A percentile compares a stretch with the other conserved stretches of the same genome.
These are phyloP conservation scores for Penicillium roqueforti DNA, from an alignment of 495 filamentous ascomycete species.

Conservation along the genomic window DNA sequence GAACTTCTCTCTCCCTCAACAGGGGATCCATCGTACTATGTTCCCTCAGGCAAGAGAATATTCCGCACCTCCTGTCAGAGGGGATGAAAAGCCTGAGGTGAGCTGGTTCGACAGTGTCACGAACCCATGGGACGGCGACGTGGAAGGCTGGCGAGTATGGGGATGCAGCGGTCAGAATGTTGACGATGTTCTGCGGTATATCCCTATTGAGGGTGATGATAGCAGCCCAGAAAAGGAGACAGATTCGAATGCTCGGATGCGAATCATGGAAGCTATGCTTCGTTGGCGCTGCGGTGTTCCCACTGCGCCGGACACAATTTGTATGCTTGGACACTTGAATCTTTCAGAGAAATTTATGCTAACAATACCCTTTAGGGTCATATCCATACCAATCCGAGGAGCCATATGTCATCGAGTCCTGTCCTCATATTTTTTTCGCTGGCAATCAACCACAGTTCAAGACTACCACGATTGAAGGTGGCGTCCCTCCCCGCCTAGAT, in stretches of 20 bases:
- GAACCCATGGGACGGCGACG: slow-evolving; percentile 86
- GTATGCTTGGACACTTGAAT: slow-evolving; percentile 49
- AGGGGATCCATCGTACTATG: slow-evolving; percentile 78
- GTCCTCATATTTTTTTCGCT: slow-evolving; percentile 86
- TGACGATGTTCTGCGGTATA: slow-evolving; percentile 89
- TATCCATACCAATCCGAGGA: slow-evolving; percentile 93
- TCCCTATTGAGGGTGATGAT: slow-evolving; percentile 44
- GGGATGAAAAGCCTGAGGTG: slow-evolving; percentile 42
- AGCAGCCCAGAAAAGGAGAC: slow-evolving; percentile 16
- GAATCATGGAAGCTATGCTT: slow-evolving; percentile 87
- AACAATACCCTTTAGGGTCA: slow-evolving; percentile 56
- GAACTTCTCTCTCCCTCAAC: slow-evolving; percentile 74
- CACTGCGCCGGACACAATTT: slow-evolving; percentile 93
- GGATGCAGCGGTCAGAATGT: slow-evolving; percentile 88
- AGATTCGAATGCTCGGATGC: slow-evolving; percentile 62
- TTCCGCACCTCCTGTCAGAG: slow-evolving; percentile 45
- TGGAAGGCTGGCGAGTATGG: slow-evolving; percentile 82
- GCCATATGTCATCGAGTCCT: slow-evolving; percentile 76
- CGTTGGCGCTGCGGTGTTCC: slow-evolving; percentile 90
- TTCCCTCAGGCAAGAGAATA: slow-evolving; percentile 71
- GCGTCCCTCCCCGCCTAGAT: slow-evolving; percentile 31
- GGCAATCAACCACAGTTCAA: slow-evolving; percentile 84
- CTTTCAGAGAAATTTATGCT: slow-evolving; percentile 2
- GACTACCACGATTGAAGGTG: slow-evolving; percentile 63
- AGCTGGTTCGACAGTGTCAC: slow-evolving; percentile 87